Percentiles rank a stretch among this genome's conserved stretches.
These are phyloP conservation scores for Saccharomyces mikatae DNA, from an alignment of 805 yeast genomes.

Conservation along the genomic window DNA sequence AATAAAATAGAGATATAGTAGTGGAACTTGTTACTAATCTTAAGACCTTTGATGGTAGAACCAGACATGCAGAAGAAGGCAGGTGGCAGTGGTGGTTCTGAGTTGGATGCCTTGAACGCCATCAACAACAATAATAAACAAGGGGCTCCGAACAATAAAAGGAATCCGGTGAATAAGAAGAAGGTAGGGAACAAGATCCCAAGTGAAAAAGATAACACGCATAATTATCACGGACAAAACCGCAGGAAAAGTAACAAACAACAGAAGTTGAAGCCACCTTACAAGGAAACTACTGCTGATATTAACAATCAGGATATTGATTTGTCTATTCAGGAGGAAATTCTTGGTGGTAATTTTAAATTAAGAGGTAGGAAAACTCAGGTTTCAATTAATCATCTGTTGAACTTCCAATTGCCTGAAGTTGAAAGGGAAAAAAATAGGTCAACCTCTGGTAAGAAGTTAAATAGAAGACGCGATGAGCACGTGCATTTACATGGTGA, in stretches of 20 bases:
- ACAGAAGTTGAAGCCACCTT: slow-evolving; percentile 2
- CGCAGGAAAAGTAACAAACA: slow-evolving; percentile 8
- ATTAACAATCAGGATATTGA: slow-evolving; percentile 17
- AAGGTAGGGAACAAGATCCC: neutral
- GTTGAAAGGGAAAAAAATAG: slow-evolving; percentile 20
- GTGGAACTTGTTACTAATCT: neutral
- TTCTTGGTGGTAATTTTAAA: slow-evolving; percentile 26
- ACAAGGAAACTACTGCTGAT: neutral
- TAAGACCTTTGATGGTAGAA: slow-evolving; percentile 1
- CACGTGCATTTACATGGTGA: slow-evolving; percentile 51
- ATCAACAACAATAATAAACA: slow-evolving; percentile 1
- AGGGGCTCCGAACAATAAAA: neutral
- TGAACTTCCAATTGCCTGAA: slow-evolving; percentile 49
- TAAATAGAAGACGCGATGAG: slow-evolving; percentile 20
- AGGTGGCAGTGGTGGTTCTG: slow-evolving; percentile 1
- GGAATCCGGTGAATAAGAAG: neutral
- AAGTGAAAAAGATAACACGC: slow-evolving; percentile 1
- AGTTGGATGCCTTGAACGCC: slow-evolving; percentile 5
- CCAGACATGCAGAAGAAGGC: slow-evolving; percentile 5
- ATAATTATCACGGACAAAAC: slow-evolving; percentile 6
- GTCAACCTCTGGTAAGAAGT: slow-evolving; percentile 7
- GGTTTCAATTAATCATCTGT: slow-evolving; percentile 54
- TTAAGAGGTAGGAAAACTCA: slow-evolving; percentile 36
- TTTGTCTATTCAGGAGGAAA: slow-evolving; percentile 31
- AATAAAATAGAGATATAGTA: neutral